Evolutionary conservation across 495 filamentous ascomycete species (phyloP).

Genomic region (Daldinia childiae): DNA sequence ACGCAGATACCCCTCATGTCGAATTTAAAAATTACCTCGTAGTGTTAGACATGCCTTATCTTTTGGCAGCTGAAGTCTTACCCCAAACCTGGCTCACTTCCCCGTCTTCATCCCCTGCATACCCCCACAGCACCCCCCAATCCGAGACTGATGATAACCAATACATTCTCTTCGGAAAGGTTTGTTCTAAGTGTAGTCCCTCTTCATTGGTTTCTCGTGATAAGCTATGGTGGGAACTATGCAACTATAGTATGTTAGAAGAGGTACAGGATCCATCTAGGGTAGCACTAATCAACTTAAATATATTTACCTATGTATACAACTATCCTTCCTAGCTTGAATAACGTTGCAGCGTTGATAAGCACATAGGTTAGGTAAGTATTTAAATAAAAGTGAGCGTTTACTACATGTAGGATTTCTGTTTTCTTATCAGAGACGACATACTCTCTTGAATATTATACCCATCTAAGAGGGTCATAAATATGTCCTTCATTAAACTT

Average conservation of each 20-base stretch:
- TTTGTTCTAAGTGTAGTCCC: not conserved
- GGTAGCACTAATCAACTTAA: not conserved
- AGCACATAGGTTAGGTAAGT: not conserved
- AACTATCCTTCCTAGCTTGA: not conserved
- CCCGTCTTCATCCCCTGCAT: not conserved
- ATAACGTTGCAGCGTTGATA: not conserved
- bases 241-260: not conserved
- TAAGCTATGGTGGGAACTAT: not conserved
- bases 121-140: constrained; percentile 17
- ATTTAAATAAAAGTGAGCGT: not conserved
- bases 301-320: not conserved
- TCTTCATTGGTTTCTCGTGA: not conserved
- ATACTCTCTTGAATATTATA: not conserved
- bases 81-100: not conserved
- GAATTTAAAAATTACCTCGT: not conserved
- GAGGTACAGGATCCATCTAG: not conserved
- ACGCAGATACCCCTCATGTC: not conserved
- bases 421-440: not conserved
- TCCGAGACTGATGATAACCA: constrained; percentile 23
- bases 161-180: constrained; percentile 2
- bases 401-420: not conserved
- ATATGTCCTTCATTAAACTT: constrained; percentile 8
- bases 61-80: constrained; percentile 4
- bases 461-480: not conserved
- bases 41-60: constrained; percentile 1